Evolutionary conservation across 2,329 filamentous ascomycete species (phyloP).

Genomic region (Penicillium frequentans): DNA sequence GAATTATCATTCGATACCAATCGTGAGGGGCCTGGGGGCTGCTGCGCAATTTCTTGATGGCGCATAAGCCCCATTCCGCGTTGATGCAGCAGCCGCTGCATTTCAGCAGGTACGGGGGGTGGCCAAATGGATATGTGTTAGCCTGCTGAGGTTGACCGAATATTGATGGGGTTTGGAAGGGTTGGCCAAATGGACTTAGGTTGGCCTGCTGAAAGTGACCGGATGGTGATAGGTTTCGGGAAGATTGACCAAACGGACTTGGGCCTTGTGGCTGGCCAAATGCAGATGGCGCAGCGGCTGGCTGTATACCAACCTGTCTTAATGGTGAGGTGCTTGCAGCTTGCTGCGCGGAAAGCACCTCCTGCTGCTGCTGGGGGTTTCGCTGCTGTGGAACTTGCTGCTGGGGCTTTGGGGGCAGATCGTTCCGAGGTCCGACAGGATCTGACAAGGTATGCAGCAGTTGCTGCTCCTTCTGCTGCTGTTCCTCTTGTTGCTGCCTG

Average conservation of each 20-base stretch:
- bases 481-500: neutral
- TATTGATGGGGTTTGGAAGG: neutral
- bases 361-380: no score
- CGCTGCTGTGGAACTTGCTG: neutral
- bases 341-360: neutral
- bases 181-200: conserved; percentile 36
- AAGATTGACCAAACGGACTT: conserved; percentile 28
- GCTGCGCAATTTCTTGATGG: no score
- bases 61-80: no score
- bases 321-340: conserved; percentile 19
- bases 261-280: conserved; percentile 15
- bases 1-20: no score
- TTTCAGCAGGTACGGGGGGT: no score
- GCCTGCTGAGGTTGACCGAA: no score
- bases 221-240: conserved; percentile 10
- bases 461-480: neutral
- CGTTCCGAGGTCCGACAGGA: neutral
- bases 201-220: conserved; percentile 6
- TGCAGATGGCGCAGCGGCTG: conserved; percentile 1
- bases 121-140: conserved; percentile 29
- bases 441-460: neutral
- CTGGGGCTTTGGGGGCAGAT: neutral
- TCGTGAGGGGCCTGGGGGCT: no score
- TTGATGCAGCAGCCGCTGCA: no score
- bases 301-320: conserved; percentile 17